Conservation (phyloP, 1,284 basidiomycete genomes). For the Schizophyllum commune region DNA sequence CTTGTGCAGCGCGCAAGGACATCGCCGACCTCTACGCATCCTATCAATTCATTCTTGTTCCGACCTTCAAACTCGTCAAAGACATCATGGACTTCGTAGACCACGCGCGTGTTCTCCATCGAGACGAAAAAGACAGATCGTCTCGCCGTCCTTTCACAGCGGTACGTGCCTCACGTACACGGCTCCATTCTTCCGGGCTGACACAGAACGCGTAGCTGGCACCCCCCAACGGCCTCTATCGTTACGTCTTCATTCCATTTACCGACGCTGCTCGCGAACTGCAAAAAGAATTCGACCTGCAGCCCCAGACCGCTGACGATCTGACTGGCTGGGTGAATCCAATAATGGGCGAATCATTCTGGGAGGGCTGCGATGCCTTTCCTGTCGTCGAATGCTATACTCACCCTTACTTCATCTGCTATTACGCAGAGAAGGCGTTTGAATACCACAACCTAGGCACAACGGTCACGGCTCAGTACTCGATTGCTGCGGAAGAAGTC, state of each 20-base stretch:
- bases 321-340: background rate
- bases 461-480: background rate
- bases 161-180: background rate
- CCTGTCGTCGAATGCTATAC: background rate
- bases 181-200: no score
- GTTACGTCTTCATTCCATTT: background rate
- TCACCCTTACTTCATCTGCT: background rate
- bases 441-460: background rate
- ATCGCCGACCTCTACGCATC: background rate
- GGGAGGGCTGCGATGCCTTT: background rate
- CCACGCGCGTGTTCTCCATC: background rate
- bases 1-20: background rate
- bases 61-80: background rate
- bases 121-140: background rate
- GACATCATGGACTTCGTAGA: background rate
- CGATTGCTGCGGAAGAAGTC: background rate
- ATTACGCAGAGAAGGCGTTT: background rate
- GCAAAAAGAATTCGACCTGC: background rate
- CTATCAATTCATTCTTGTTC: background rate
- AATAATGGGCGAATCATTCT: background rate
- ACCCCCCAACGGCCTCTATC: background rate
- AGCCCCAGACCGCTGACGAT: background rate
- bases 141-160: background rate
- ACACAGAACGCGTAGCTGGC: no score
- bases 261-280: background rate